Evolutionary conservation across 2,329 filamentous ascomycete genomes (phyloP).

Genomic region (Ceratocystis variospora): DNA sequence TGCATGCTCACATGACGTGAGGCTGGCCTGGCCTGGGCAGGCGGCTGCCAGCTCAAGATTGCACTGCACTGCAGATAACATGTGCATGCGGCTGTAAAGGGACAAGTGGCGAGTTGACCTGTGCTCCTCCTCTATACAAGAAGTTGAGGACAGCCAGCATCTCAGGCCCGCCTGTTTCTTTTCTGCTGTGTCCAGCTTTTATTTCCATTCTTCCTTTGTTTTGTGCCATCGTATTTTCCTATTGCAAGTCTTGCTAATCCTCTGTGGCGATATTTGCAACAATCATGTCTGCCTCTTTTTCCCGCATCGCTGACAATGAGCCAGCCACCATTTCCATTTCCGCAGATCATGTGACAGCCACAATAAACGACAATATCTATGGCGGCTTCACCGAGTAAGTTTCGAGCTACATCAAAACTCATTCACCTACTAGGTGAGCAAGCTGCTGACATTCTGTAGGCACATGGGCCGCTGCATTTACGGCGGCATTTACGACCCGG

Average conservation of each 20-base stretch:
- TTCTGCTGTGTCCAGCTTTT: neutral
- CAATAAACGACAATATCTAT: conserved; percentile 70
- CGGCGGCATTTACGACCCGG: conserved; percentile 70
- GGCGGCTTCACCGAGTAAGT: conserved; percentile 70
- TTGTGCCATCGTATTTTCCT: neutral
- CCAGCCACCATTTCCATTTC: conserved; percentile 53
- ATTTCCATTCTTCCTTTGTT: neutral
- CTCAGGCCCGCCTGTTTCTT: neutral
- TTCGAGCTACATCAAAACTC: neutral
- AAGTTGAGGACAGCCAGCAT: neutral
- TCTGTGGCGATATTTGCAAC: neutral
- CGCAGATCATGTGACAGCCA: conserved; percentile 48
- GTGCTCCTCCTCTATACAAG: neutral
- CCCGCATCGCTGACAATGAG: conserved; percentile 47
- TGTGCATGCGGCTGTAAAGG: neutral
- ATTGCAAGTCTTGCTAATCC: neutral
- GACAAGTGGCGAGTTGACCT: neutral
- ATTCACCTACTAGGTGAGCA: neutral
- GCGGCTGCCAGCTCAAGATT: neutral
- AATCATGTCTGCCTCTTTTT: conserved; percentile 51
- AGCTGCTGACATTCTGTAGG: conserved; percentile 29
- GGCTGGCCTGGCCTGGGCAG: too few relatives aligned
- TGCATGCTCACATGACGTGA: neutral
- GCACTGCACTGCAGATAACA: neutral
- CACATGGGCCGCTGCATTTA: conserved; percentile 88